These are phyloP conservation scores for Wallacemonas rigidus DNA, from an alignment of 208 protist genomes.

Conservation along the genomic window DNA sequence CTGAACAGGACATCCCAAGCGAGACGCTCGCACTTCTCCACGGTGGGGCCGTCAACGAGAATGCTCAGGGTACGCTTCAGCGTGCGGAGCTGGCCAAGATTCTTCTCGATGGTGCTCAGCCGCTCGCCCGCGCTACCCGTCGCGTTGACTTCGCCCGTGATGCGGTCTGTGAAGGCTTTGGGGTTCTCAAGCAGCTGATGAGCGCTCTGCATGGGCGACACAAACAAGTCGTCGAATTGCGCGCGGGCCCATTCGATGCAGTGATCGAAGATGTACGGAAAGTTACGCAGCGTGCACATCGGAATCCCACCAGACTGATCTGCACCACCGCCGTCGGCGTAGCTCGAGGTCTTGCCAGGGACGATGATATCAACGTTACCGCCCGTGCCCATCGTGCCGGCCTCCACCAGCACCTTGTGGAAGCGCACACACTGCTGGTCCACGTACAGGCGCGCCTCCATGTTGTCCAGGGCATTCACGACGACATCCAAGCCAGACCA, in stretches of 20 bases:
- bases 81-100: slow-evolving; percentile 53
- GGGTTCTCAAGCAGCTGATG: slow-evolving; percentile 85
- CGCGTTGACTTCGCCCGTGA: slow-evolving; percentile 62
- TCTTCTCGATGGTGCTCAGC: slow-evolving; percentile 79
- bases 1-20: slow-evolving; percentile 95
- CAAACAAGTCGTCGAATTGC: slow-evolving; percentile 93
- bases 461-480: slow-evolving; percentile 99
- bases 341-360: slow-evolving; percentile 97
- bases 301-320: slow-evolving; percentile 98
- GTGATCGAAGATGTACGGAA: slow-evolving; percentile 99
- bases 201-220: slow-evolving; percentile 79
- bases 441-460: slow-evolving; percentile 96
- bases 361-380: slow-evolving; percentile 98
- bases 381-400: slow-evolving; percentile 99
- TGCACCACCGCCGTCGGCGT: slow-evolving; percentile 95
- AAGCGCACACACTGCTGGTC: slow-evolving; percentile 96
- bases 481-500: slow-evolving; percentile 95
- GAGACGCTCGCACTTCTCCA: slow-evolving; percentile 95
- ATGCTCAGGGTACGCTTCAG: slow-evolving; percentile 60
- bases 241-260: slow-evolving; percentile 97
- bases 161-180: slow-evolving; percentile 54
- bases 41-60: slow-evolving; percentile 53
- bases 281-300: slow-evolving; percentile 99
- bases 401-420: slow-evolving; percentile 98
- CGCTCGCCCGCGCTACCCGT: slow-evolving; percentile 72